A percentile compares a stretch with the other conserved stretches of the same genome.
Conservation (phyloP, 2,329 filamentous ascomycete genomes). For the Aspergillus piperis region DNA sequence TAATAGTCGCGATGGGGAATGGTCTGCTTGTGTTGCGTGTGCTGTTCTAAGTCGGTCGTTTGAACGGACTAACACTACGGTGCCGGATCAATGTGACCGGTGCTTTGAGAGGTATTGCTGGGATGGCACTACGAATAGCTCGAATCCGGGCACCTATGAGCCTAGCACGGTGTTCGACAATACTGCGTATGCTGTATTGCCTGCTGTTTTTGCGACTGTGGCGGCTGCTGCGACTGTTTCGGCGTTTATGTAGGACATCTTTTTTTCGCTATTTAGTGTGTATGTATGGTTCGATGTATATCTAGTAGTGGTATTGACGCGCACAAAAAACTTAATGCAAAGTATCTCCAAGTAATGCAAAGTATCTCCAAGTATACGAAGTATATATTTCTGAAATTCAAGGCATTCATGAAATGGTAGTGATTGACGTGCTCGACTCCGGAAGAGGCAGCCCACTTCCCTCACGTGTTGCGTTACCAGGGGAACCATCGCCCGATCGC, state of each 20-base stretch:
- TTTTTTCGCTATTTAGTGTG: neutral
- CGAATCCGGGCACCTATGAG: slow-evolving; percentile 42
- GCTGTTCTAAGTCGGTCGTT: slow-evolving; percentile 75
- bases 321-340: too few species aligned
- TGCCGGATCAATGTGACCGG: slow-evolving; percentile 67
- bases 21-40: slow-evolving; percentile 81
- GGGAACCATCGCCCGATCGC: slow-evolving; percentile 4
- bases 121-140: slow-evolving; percentile 66
- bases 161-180: slow-evolving; percentile 29
- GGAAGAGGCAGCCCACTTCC: neutral
- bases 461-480: slow-evolving; percentile 14
- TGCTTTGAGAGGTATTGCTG: slow-evolving; percentile 89
- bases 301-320: too few species aligned
- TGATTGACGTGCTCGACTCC: neutral
- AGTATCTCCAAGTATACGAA: neutral
- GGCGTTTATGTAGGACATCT: neutral
- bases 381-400: neutral
- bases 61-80: slow-evolving; percentile 63
- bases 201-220: neutral
- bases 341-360: too few species aligned
- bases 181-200: neutral
- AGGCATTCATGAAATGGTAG: neutral
- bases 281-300: neutral
- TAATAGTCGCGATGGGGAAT: slow-evolving; percentile 67
- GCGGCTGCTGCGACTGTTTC: neutral